Percentiles rank a stretch among this genome's conserved stretches.
Conservation (phyloP, 192 early-diverging fungal species). For the Coemansia sp. region DNA sequence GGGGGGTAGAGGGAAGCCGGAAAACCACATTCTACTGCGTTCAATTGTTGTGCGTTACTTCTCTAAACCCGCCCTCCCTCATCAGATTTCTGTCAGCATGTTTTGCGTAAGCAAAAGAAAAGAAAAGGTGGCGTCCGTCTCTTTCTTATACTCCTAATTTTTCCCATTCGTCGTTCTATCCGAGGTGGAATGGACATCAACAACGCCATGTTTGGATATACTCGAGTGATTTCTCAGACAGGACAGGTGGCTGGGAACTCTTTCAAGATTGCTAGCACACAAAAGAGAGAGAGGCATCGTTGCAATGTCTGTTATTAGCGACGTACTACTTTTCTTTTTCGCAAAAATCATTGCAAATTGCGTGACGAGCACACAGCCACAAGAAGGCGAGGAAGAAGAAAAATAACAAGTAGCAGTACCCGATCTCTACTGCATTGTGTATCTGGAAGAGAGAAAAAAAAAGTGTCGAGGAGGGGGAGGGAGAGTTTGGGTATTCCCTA, state of each 20-base stretch:
- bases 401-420: background rate
- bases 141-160: background rate
- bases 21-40: constrained; percentile 9
- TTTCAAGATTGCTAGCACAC: background rate
- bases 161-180: background rate
- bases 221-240: background rate
- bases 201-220: background rate
- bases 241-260: background rate
- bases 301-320: no score
- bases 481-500: background rate
- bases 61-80: background rate
- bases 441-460: background rate
- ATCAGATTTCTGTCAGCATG: background rate
- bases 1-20: background rate
- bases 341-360: background rate
- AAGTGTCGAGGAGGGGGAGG: background rate
- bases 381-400: no score
- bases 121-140: background rate
- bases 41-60: constrained; percentile 7
- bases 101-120: background rate
- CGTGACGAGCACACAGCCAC: background rate
- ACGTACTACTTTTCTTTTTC: background rate
- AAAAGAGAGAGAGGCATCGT: background rate
- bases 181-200: background rate
- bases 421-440: constrained; percentile 4